phyloP scores from a whole-genome alignment of 495 filamentous ascomycete genomes.

The Haplographium delicatum region DNA sequence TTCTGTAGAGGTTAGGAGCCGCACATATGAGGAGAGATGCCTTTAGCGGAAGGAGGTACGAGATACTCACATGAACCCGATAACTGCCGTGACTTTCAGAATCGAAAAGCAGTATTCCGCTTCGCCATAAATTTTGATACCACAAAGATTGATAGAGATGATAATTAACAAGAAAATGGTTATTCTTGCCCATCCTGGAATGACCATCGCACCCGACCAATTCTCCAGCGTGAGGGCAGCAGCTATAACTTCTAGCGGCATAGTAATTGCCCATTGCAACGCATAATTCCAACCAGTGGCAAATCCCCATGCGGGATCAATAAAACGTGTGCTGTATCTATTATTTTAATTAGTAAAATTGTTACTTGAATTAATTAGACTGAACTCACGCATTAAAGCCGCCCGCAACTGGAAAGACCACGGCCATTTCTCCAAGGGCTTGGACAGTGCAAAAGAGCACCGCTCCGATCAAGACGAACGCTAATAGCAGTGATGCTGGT shows the following conservation, averaged over 20 bases:
- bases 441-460: conserved; percentile 96
- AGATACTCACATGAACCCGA: conserved; percentile 64
- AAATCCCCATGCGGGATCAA: conserved; percentile 95
- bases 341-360: neutral
- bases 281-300: conserved; percentile 94
- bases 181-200: conserved; percentile 54
- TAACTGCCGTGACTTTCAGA: conserved; percentile 80
- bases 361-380: conserved; percentile 34
- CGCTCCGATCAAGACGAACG: conserved; percentile 73
- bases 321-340: conserved; percentile 53
- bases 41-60: too few species aligned
- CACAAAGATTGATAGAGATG: conserved; percentile 76
- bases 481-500: conserved; percentile 80
- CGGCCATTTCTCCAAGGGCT: conserved; percentile 88
- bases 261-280: conserved; percentile 61
- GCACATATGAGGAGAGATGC: neutral
- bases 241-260: conserved; percentile 88
- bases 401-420: conserved; percentile 74
- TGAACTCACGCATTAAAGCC: conserved; percentile 91
- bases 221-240: conserved; percentile 84
- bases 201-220: conserved; percentile 58
- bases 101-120: conserved; percentile 85
- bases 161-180: conserved; percentile 67
- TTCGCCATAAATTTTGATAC: conserved; percentile 83
- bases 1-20: conserved; percentile 27